Evolutionary conservation across 495 filamentous ascomycete genomes (phyloP).

Genomic region (Neurospora discreta): DNA sequence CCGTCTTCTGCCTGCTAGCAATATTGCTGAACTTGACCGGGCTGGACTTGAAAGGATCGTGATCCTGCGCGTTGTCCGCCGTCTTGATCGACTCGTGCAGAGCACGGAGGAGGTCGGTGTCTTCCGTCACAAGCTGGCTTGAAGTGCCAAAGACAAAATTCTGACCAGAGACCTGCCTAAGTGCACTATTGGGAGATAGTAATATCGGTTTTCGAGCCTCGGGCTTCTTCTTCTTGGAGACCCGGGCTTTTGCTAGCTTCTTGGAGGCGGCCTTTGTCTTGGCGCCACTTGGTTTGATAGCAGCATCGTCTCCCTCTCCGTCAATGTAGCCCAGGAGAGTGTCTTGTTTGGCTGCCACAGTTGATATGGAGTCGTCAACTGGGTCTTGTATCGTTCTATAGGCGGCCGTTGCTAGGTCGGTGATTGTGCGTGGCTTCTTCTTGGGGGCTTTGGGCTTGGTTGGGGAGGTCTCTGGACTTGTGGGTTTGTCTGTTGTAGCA

Average conservation of each 20-base stretch:
- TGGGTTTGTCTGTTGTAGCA: conserved; percentile 2
- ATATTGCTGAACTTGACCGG: conserved; percentile 18
- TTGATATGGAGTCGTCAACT: background rate
- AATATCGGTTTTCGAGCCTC: conserved; percentile 39
- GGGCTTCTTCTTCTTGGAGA: conserved; percentile 34
- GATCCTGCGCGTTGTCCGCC: conserved; percentile 36
- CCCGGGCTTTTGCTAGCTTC: conserved; percentile 19
- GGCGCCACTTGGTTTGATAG: conserved; percentile 13
- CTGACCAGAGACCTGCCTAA: conserved; percentile 56
- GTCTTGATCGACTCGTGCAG: conserved; percentile 57
- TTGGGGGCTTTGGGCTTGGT: conserved; percentile 46
- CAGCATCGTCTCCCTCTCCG: background rate
- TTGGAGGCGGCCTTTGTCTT: conserved; percentile 20
- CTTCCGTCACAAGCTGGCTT: conserved; percentile 73
- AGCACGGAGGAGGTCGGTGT: conserved; percentile 54
- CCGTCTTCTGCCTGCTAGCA: conserved; percentile 5
- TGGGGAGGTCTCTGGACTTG: conserved; percentile 15
- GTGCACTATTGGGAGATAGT: conserved; percentile 62
- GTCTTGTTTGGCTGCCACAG: conserved; percentile 12
- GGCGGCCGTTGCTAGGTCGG: conserved; percentile 69
- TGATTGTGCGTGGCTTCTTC: conserved; percentile 77
- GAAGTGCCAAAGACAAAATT: conserved; percentile 87
- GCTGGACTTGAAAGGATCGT: conserved; percentile 26
- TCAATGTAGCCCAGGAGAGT: conserved; percentile 25
- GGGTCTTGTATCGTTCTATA: conserved; percentile 42